Evolutionary conservation across 495 filamentous ascomycete genomes (phyloP).

Genomic region (Sphaerosporella brunnea): DNA sequence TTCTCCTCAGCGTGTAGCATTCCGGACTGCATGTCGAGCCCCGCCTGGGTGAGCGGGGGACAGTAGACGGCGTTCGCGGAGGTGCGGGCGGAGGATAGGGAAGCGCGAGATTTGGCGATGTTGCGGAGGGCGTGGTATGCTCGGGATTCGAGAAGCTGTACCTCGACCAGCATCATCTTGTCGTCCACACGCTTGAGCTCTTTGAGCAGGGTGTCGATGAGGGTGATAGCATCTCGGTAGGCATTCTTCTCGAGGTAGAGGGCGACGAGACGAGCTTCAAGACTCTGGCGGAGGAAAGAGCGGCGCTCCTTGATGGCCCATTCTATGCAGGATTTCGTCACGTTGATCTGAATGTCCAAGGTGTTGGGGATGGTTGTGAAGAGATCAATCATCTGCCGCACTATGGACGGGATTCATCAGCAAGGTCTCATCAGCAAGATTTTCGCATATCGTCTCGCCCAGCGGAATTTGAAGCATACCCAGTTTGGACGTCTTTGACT

Average conservation of each 20-base stretch:
- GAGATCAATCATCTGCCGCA: constrained; percentile 91
- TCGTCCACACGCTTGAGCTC: constrained; percentile 97
- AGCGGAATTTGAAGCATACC: constrained; percentile 57
- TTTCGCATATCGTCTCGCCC: no score
- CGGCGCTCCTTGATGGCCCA: constrained; percentile 89
- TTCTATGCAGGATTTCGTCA: constrained; percentile 97
- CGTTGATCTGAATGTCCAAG: constrained; percentile 74
- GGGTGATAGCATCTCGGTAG: constrained; percentile 87
- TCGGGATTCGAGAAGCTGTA: constrained; percentile 88
- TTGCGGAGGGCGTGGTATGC: constrained; percentile 97
- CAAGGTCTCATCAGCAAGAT: no score
- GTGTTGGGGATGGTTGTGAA: constrained; percentile 86
- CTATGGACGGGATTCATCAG: no score
- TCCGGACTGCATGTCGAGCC: constrained; percentile 95
- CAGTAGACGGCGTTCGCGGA: constrained; percentile 94
- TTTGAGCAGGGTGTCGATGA: constrained; percentile 86
- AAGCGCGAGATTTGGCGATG: constrained; percentile 85
- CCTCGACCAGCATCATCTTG: constrained; percentile 96
- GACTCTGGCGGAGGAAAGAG: constrained; percentile 90
- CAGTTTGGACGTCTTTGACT: constrained; percentile 96
- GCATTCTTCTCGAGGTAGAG: constrained; percentile 92
- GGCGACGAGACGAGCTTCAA: constrained; percentile 83
- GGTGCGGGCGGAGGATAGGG: constrained; percentile 82
- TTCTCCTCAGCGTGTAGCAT: constrained; percentile 97
- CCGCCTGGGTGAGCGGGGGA: constrained; percentile 82